Evolutionary conservation across 108 stramenopile genomes (phyloP).

Genomic region (Cyclotella cryptica): DNA sequence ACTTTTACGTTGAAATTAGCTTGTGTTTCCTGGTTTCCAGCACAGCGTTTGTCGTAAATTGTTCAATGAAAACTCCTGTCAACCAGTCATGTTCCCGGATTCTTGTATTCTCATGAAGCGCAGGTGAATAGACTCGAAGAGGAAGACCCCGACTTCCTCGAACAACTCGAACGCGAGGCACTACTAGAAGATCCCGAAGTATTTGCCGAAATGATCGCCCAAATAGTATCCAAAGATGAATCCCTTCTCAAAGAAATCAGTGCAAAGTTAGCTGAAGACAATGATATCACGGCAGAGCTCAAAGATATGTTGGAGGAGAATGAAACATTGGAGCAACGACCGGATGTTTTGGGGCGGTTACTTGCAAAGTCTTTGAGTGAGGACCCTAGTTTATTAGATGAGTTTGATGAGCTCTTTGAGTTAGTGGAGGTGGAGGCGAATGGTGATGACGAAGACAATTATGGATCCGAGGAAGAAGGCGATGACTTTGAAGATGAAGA

Average conservation of each 20-base stretch:
- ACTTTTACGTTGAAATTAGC: neutral
- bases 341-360: conserved; percentile 41
- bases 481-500: neutral
- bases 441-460: neutral
- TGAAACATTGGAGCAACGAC: conserved; percentile 36
- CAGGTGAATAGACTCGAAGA: conserved; percentile 16
- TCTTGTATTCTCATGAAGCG: neutral
- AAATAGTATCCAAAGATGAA: conserved; percentile 32
- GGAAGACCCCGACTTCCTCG: conserved; percentile 41
- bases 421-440: conserved; percentile 1
- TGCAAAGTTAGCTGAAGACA: conserved; percentile 23
- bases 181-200: conserved; percentile 43
- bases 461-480: neutral
- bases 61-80: neutral
- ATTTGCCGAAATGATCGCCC: conserved; percentile 44
- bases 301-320: conserved; percentile 38
- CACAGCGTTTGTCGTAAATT: neutral
- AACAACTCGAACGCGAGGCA: conserved; percentile 42
- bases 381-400: conserved; percentile 39
- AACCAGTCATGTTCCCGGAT: neutral
- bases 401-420: conserved; percentile 44
- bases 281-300: conserved; percentile 16
- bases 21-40: neutral
- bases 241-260: conserved; percentile 28
- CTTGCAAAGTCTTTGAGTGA: conserved; percentile 38